Percentiles rank a stretch among this genome's conserved stretches.
Conservation (phyloP, 257 asterid genomes). For the Solanum bukasovii region DNA sequence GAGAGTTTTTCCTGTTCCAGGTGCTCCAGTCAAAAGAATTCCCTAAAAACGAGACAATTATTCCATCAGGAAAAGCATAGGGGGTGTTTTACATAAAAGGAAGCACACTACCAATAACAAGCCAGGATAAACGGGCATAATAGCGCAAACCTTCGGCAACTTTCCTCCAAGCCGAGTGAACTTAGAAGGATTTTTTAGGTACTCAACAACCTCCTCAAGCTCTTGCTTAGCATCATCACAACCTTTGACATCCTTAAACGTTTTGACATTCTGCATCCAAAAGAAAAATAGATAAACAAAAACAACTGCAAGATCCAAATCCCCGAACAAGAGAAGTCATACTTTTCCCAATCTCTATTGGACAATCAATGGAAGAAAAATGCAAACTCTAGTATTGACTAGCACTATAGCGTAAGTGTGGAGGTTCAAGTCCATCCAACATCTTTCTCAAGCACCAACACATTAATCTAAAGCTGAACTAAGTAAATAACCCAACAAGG, state of each 20-base stretch:
- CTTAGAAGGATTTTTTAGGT: conserved; percentile 80
- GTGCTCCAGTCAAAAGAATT: conserved; percentile 94
- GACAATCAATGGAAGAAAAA: not conserved
- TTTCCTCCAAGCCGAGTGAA: conserved; percentile 96
- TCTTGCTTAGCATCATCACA: conserved; percentile 99
- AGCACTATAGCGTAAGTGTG: not conserved
- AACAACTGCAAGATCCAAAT: not conserved
- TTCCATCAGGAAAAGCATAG: not conserved
- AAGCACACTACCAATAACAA: not conserved
- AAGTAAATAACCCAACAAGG: not conserved
- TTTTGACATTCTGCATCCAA: conserved; percentile 75
- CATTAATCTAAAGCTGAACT: not conserved
- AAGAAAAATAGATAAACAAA: not conserved
- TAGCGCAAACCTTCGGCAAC: conserved; percentile 79
- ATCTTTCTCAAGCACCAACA: not conserved
- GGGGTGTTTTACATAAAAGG: not conserved
- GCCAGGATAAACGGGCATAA: not conserved
- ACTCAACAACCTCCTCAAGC: conserved; percentile 99
- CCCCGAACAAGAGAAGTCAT: not conserved
- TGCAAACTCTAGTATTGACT: not conserved
- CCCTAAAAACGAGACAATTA: conserved; percentile 47
- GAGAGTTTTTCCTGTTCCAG: conserved; percentile 97
- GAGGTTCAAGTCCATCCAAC: not conserved
- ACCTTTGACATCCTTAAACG: conserved; percentile 97
- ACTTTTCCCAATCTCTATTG: not conserved